These are phyloP conservation scores for Penicillium crystallinum DNA, from an alignment of 495 filamentous ascomycete genomes.

Conservation along the genomic window DNA sequence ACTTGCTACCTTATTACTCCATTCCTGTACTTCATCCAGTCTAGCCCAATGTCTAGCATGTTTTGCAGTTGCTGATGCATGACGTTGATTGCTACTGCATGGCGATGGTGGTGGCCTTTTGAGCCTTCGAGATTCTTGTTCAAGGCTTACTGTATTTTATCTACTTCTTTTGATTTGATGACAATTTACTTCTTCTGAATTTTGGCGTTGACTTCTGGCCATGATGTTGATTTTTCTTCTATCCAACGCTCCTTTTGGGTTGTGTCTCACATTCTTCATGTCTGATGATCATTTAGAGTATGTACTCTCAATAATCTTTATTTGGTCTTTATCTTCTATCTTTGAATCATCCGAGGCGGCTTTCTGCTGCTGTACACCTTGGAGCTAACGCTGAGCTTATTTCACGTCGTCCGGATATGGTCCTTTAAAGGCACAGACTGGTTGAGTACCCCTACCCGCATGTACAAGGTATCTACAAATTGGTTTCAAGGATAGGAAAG, in stretches of 20 bases:
- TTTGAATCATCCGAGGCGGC: neutral
- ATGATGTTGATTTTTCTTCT: neutral
- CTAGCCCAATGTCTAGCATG: slow-evolving; percentile 7
- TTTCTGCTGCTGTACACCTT: neutral
- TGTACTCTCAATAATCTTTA: neutral
- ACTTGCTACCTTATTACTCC: slow-evolving; percentile 1
- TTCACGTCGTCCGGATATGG: no score
- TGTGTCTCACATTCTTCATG: neutral
- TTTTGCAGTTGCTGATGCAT: slow-evolving; percentile 2
- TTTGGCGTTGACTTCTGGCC: neutral
- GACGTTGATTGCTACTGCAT: slow-evolving; percentile 3
- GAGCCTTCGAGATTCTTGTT: neutral
- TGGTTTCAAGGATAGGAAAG: no score
- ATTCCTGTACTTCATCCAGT: neutral
- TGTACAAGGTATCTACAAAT: no score
- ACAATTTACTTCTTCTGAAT: neutral
- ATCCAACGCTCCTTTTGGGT: neutral
- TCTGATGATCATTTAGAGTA: neutral
- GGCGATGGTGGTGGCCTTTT: slow-evolving; percentile 3
- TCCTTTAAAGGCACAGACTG: no score
- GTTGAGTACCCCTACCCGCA: no score
- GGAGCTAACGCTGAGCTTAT: no score
- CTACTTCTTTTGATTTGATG: neutral
- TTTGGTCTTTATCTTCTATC: neutral
- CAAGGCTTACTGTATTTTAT: slow-evolving; percentile 2